phyloP scores from a whole-genome alignment of 495 filamentous ascomycete species.

The Trypethelium eluteriae region DNA sequence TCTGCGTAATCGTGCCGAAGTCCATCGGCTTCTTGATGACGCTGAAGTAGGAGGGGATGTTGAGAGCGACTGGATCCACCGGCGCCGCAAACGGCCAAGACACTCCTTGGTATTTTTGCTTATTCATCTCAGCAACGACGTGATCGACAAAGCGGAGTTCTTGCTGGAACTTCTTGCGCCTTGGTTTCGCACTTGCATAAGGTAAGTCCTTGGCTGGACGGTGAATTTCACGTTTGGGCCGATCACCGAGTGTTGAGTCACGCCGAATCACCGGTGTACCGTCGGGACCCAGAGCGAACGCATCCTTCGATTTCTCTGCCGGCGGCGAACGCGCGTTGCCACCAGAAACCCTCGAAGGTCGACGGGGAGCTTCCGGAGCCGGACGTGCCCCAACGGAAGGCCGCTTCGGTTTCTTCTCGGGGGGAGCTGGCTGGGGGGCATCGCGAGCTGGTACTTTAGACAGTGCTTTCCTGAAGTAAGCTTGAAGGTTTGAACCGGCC shows the following conservation, averaged over 20 bases:
- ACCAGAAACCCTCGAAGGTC: conserved; percentile 42
- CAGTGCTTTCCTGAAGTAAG: conserved; percentile 54
- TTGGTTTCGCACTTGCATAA: conserved; percentile 71
- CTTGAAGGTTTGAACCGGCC: conserved; percentile 54
- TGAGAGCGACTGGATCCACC: conserved; percentile 88
- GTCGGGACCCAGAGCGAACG: conserved; percentile 73
- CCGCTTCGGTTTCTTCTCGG: conserved; percentile 56
- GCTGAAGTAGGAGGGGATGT: conserved; percentile 88
- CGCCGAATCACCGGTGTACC: conserved; percentile 89
- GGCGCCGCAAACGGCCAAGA: conserved; percentile 67
- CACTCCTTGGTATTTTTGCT: conserved; percentile 57
- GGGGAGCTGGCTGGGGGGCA: conserved; percentile 44
- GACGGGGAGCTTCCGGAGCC: conserved; percentile 34
- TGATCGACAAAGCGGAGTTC: conserved; percentile 87
- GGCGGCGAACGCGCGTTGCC: conserved; percentile 17
- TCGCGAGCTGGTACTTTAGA: conserved; percentile 40
- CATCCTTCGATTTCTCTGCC: conserved; percentile 32
- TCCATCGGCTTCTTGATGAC: conserved; percentile 97
- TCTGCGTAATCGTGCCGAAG: conserved; percentile 63
- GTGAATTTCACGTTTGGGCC: conserved; percentile 91
- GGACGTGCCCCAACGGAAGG: conserved; percentile 30
- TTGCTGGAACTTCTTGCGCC: conserved; percentile 84
- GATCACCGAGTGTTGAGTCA: conserved; percentile 67
- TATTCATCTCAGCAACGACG: conserved; percentile 68
- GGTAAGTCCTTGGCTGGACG: conserved; percentile 82